Conservation (phyloP, 2,329 filamentous ascomycete species). For the Ophiosphaerella narmari region DNA sequence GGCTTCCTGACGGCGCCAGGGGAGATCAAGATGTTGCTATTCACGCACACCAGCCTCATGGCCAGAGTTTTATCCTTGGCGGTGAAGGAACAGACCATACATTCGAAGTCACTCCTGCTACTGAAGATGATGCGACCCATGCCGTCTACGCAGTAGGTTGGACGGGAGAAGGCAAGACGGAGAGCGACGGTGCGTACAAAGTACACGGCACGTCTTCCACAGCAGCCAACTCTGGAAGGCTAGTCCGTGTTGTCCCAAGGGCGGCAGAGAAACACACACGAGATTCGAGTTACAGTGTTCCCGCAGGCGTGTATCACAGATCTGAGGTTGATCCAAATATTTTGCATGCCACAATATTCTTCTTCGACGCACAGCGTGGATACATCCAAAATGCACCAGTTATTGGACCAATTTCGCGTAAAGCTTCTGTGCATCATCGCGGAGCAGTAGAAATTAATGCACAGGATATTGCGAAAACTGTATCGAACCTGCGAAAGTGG, state of each 20-base stretch:
- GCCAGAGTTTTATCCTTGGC: conserved; percentile 46
- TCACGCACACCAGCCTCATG: conserved; percentile 45
- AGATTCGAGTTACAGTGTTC: conserved; percentile 35
- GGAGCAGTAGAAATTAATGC: conserved; percentile 1
- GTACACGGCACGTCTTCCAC: conserved; percentile 22
- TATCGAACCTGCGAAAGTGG: conserved; percentile 15
- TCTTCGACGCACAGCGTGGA: conserved; percentile 44
- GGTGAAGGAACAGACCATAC: conserved; percentile 40
- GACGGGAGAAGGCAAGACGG: conserved; percentile 24
- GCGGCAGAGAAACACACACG: conserved; percentile 10
- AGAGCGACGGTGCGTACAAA: conserved; percentile 31
- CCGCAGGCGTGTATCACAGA: conserved; percentile 36
- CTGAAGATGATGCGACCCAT: conserved; percentile 30
- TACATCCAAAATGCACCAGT: conserved; percentile 28
- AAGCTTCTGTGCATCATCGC: conserved; percentile 1
- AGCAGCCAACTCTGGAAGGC: conserved; percentile 27
- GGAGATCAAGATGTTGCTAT: conserved; percentile 24
- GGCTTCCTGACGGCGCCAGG: conserved; percentile 31
- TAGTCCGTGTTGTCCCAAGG: conserved; percentile 15
- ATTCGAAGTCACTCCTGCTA: conserved; percentile 28
- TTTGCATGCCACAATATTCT: conserved; percentile 45
- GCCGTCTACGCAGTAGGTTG: conserved; percentile 35
- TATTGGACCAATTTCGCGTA: conserved; percentile 35
- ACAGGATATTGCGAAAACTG: conserved; percentile 4
- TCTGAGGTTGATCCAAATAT: conserved; percentile 31